Evolutionary conservation across 108 stramenopile species (phyloP).

Genomic region (Cyclotella choctawhatcheeana): DNA sequence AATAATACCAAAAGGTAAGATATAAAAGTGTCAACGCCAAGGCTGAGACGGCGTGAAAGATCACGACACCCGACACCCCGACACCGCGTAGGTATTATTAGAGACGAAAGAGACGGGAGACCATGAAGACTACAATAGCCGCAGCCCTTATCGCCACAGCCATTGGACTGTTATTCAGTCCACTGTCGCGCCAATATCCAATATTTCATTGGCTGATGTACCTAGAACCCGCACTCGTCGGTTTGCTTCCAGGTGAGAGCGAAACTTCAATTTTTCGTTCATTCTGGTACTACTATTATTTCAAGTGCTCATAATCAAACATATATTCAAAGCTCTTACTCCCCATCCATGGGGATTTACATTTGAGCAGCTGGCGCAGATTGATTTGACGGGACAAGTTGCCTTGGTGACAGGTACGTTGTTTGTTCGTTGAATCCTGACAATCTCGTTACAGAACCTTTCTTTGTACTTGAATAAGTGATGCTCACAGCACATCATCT

Average conservation of each 20-base stretch:
- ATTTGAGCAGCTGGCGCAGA: constrained; percentile 19
- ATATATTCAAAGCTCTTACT: too few species aligned
- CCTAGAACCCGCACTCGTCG: constrained; percentile 14
- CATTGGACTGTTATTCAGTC: constrained; percentile 27
- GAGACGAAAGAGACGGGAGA: too few species aligned
- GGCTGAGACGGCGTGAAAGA: too few species aligned
- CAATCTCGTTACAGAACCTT: too few species aligned
- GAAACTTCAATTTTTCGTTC: too few species aligned
- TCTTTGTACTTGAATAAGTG: neutral
- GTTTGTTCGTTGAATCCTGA: neutral
- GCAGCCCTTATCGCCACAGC: constrained; percentile 20
- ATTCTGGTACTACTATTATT: too few species aligned
- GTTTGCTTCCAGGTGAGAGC: constrained; percentile 19
- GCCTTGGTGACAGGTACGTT: constrained; percentile 58
- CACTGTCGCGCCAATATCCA: constrained; percentile 18
- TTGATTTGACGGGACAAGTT: constrained; percentile 56
- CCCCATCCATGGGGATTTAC: constrained; percentile 28
- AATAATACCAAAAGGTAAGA: too few species aligned
- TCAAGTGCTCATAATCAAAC: too few species aligned
- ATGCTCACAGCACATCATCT: neutral
- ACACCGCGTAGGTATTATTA: too few species aligned
- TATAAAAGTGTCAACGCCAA: too few species aligned
- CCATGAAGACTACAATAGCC: too few species aligned
- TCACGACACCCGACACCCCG: too few species aligned
- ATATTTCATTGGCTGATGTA: constrained; percentile 16